phyloP scores from a whole-genome alignment of 148 eudicot genomes.

The Fagopyrum homotropicum region DNA sequence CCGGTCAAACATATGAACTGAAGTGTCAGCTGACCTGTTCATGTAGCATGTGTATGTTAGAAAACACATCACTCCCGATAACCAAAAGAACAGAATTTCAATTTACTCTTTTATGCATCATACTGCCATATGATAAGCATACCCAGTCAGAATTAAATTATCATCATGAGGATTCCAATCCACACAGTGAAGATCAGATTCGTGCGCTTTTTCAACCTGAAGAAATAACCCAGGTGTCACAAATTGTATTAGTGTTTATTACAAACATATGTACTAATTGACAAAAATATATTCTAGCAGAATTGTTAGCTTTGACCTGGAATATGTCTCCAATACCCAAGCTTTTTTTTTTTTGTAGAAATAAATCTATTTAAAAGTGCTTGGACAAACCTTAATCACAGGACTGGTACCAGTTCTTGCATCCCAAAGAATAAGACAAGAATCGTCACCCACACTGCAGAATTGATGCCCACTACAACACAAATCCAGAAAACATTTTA shows the following conservation, averaged over 20 bases:
- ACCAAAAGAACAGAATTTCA: not conserved
- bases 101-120: not conserved
- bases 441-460: slow-evolving; percentile 94
- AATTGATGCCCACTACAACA: slow-evolving; percentile 70
- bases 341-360: not conserved
- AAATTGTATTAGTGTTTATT: not conserved
- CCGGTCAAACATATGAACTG: slow-evolving; percentile 86
- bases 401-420: slow-evolving; percentile 15
- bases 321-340: not conserved
- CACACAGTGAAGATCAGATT: slow-evolving; percentile 93
- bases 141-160: slow-evolving; percentile 88
- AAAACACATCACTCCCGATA: slow-evolving; percentile 6
- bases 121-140: not conserved
- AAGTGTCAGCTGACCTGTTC: slow-evolving; percentile 81
- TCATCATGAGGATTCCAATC: slow-evolving; percentile 91
- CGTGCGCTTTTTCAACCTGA: slow-evolving; percentile 91
- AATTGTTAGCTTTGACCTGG: not conserved
- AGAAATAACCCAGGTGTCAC: not conserved
- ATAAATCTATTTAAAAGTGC: not conserved
- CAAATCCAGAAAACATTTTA: not conserved
- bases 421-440: slow-evolving; percentile 21
- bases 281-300: not conserved
- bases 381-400: slow-evolving; percentile 13
- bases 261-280: not conserved
- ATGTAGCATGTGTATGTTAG: not conserved